Conservation (phyloP, 192 early-diverging fungal genomes). For the Chytriomyces sp. region DNA sequence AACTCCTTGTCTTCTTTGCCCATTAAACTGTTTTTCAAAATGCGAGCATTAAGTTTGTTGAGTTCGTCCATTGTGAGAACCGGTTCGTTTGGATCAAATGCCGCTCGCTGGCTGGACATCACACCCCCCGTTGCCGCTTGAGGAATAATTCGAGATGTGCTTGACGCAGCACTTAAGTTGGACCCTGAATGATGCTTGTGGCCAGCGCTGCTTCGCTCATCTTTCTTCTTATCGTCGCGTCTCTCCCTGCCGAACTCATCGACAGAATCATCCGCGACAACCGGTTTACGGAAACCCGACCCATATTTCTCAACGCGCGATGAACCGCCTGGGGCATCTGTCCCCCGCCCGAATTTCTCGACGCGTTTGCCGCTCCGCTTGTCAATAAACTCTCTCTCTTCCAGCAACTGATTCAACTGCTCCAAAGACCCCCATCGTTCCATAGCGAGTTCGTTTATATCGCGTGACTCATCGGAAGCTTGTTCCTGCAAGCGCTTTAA, state of each 20-base stretch:
- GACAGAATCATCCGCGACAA: constrained; percentile 13
- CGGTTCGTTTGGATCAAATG: constrained; percentile 18
- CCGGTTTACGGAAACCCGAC: constrained; percentile 25
- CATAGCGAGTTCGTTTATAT: constrained; percentile 68
- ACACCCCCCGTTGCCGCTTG: constrained; percentile 23
- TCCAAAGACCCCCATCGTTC: constrained; percentile 78
- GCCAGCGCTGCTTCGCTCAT: neutral
- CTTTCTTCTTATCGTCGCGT: neutral
- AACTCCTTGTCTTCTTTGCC: constrained; percentile 62
- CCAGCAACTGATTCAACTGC: constrained; percentile 67
- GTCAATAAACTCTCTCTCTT: constrained; percentile 70
- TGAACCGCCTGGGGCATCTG: neutral
- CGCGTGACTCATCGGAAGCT: constrained; percentile 68
- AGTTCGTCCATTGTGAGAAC: constrained; percentile 67
- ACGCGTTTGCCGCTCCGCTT: constrained; percentile 11
- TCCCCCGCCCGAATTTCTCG: neutral
- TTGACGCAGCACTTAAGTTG: neutral
- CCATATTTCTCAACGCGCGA: constrained; percentile 9
- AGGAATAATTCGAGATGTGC: constrained; percentile 9
- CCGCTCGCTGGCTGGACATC: neutral
- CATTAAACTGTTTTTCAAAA: constrained; percentile 80
- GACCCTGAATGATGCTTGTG: neutral
- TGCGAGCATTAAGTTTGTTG: constrained; percentile 83
- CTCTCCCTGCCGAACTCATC: constrained; percentile 43
- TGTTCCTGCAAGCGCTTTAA: constrained; percentile 69